Percentiles rank a stretch among this genome's conserved stretches.
Conservation (phyloP, 2,329 filamentous ascomycete genomes). For the Aspergillus cejpii region DNA sequence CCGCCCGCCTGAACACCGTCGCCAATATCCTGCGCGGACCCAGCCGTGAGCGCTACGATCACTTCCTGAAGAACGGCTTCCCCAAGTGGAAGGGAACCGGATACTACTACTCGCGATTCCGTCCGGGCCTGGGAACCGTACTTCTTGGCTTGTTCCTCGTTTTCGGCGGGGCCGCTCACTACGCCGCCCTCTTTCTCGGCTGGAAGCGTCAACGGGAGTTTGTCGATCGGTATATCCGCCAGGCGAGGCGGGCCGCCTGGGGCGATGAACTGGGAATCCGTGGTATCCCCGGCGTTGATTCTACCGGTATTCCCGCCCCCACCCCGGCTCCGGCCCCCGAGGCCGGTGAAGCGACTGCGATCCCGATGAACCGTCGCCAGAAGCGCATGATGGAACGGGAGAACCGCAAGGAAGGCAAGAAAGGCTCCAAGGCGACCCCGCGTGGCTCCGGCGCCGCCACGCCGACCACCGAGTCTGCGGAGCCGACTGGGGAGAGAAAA, state of each 20-base stretch:
- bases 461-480: slow-evolving; percentile 47
- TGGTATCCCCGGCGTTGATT: slow-evolving; percentile 61
- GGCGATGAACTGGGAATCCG: slow-evolving; percentile 65
- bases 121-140: slow-evolving; percentile 82
- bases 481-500: slow-evolving; percentile 71
- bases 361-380: slow-evolving; percentile 74
- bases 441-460: slow-evolving; percentile 46
- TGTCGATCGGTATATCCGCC: slow-evolving; percentile 81
- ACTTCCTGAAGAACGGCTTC: slow-evolving; percentile 89
- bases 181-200: slow-evolving; percentile 73
- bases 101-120: slow-evolving; percentile 94
- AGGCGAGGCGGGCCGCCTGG: slow-evolving; percentile 83
- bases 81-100: slow-evolving; percentile 94
- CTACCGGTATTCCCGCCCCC: slow-evolving; percentile 23
- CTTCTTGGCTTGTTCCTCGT: slow-evolving; percentile 73
- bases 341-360: slow-evolving; percentile 45
- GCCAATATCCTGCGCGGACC: slow-evolving; percentile 77
- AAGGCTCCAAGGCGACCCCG: slow-evolving; percentile 33
- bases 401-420: slow-evolving; percentile 58
- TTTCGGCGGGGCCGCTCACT: slow-evolving; percentile 79
- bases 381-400: slow-evolving; percentile 84
- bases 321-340: slow-evolving; percentile 42
- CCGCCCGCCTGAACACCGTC: slow-evolving; percentile 76
- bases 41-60: slow-evolving; percentile 80
- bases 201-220: slow-evolving; percentile 90